Conservation (phyloP, 768 basidiomycete species). For the Hygrocybe coccinea region DNA sequence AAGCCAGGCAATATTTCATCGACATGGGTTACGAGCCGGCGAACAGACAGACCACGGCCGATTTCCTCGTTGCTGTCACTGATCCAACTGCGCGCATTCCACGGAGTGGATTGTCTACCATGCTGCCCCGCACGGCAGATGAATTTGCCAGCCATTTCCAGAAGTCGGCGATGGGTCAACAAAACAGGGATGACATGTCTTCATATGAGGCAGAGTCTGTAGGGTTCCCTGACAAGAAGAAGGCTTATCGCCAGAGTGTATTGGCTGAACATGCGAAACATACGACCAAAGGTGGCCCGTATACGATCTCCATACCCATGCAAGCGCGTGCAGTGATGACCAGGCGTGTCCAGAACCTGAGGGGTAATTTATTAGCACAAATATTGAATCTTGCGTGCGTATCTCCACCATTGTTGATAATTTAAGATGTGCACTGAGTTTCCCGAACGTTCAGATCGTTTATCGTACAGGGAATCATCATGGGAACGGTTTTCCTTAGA, state of each 20-base stretch:
- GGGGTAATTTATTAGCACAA: constrained; percentile 29
- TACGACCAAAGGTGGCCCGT: constrained; percentile 34
- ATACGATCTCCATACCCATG: constrained; percentile 35
- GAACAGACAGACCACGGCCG: constrained; percentile 59
- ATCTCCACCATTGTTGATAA: too few relatives aligned
- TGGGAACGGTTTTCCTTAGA: constrained; percentile 60
- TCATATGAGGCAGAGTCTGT: constrained; percentile 44
- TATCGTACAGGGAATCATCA: constrained; percentile 36
- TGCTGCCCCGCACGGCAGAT: constrained; percentile 40
- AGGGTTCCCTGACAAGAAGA: constrained; percentile 36
- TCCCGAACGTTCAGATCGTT: constrained; percentile 19
- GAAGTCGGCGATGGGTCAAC: constrained; percentile 27
- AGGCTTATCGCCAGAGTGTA: constrained; percentile 43
- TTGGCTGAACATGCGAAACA: constrained; percentile 49
- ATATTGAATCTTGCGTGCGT: constrained; percentile 30
- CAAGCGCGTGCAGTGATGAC: constrained; percentile 37
- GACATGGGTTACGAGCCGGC: constrained; percentile 59
- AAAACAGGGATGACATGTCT: constrained; percentile 45
- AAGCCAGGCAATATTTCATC: constrained; percentile 70
- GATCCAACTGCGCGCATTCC: constrained; percentile 51
- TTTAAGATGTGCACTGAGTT: not conserved
- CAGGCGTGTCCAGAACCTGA: constrained; percentile 37
- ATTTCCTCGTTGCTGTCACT: constrained; percentile 58
- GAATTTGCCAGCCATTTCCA: constrained; percentile 42
- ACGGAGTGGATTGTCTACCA: constrained; percentile 30